Evolutionary conservation across 371 early-diverging fungal species (phyloP).

Genomic region (Mortierella sp.): DNA sequence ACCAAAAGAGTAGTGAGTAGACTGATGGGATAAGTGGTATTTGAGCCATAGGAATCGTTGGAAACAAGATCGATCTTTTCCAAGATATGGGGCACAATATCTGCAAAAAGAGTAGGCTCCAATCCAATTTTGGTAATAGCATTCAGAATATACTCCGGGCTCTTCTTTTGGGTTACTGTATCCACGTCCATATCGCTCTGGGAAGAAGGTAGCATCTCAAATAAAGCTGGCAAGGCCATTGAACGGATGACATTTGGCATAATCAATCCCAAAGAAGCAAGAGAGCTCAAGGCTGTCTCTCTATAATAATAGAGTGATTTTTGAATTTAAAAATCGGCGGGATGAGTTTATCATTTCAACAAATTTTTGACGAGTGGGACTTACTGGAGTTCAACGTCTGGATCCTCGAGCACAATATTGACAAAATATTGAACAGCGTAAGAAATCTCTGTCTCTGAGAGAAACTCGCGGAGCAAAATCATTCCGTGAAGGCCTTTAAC

Average conservation of each 20-base stretch:
- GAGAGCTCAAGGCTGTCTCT: constrained; percentile 48
- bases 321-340: not conserved
- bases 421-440: constrained; percentile 71
- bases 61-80: constrained; percentile 39
- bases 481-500: constrained; percentile 76
- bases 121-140: constrained; percentile 56
- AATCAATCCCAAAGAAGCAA: constrained; percentile 51
- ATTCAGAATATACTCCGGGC: constrained; percentile 50
- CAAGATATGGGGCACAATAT: constrained; percentile 52
- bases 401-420: constrained; percentile 64
- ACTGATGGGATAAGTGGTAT: constrained; percentile 59
- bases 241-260: constrained; percentile 50
- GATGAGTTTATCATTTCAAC: not conserved
- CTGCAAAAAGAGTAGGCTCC: constrained; percentile 57
- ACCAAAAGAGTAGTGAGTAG: constrained; percentile 60
- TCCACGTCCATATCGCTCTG: constrained; percentile 55
- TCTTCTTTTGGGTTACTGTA: constrained; percentile 39
- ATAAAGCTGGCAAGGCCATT: constrained; percentile 52
- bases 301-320: constrained; percentile 13
- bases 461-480: constrained; percentile 68
- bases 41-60: constrained; percentile 23
- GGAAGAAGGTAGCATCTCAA: constrained; percentile 51
- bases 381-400: constrained; percentile 67
- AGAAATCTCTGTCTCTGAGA: constrained; percentile 72
- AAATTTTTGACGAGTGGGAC: constrained; percentile 6